Evolutionary conservation across 2,329 filamentous ascomycete genomes (phyloP).

Genomic region (Catunica adiposa): DNA sequence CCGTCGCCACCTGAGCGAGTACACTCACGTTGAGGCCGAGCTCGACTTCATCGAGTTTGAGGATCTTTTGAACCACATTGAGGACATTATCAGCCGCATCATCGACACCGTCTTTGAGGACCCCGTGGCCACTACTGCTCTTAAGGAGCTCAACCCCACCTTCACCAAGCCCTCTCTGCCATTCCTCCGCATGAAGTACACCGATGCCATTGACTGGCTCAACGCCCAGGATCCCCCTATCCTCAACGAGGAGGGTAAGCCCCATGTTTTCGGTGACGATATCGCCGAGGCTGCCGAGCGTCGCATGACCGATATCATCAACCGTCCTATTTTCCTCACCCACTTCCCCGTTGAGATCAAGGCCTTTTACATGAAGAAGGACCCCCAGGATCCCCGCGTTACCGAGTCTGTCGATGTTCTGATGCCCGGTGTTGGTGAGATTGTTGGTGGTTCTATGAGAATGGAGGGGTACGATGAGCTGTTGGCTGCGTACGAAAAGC

Average conservation of each 20-base stretch:
- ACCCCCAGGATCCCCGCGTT: conserved; percentile 58
- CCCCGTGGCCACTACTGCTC: conserved; percentile 50
- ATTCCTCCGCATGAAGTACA: conserved; percentile 89
- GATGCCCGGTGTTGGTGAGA: conserved; percentile 92
- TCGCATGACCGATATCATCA: conserved; percentile 92
- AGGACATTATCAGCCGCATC: conserved; percentile 73
- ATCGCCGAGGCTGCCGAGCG: conserved; percentile 96
- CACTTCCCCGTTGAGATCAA: conserved; percentile 98
- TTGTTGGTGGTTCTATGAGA: conserved; percentile 92
- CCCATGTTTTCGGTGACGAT: conserved; percentile 87
- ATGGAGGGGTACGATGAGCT: conserved; percentile 84
- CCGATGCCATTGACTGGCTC: conserved; percentile 89
- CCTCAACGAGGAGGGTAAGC: conserved; percentile 78
- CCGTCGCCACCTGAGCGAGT: conserved; percentile 84
- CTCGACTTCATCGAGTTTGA: conserved; percentile 90
- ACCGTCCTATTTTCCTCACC: conserved; percentile 85
- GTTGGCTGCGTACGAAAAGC: conserved; percentile 70
- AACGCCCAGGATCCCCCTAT: conserved; percentile 64
- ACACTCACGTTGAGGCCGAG: conserved; percentile 92
- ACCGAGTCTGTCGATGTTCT: conserved; percentile 79
- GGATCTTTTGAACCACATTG: conserved; percentile 74
- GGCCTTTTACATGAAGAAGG: conserved; percentile 97
- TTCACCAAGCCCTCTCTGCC: conserved; percentile 70
- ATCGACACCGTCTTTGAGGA: conserved; percentile 63
- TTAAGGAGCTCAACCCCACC: conserved; percentile 79